These are phyloP conservation scores for Aspergillus latus DNA, from an alignment of 2,329 filamentous ascomycete species.

Conservation along the genomic window DNA sequence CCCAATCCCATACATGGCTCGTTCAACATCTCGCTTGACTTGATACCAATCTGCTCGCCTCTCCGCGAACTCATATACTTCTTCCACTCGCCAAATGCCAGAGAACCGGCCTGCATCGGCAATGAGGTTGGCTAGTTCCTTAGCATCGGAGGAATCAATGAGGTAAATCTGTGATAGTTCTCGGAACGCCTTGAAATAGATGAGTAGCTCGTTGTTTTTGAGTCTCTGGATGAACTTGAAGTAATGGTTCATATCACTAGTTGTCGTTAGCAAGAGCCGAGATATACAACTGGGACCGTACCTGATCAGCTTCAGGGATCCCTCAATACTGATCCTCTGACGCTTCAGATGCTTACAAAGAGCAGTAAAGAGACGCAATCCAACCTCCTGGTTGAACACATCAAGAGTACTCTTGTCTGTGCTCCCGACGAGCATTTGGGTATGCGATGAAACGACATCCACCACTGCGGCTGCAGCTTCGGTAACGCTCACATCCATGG, in stretches of 20 bases:
- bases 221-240: constrained; percentile 79
- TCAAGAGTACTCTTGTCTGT: constrained; percentile 98
- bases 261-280: constrained; percentile 7
- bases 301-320: constrained; percentile 85
- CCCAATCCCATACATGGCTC: constrained; percentile 94
- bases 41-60: constrained; percentile 92
- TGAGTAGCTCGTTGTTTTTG: constrained; percentile 76
- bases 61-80: constrained; percentile 97
- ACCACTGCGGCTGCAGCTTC: constrained; percentile 79
- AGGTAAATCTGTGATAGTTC: constrained; percentile 95
- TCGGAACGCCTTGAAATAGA: constrained; percentile 87
- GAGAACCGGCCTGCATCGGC: constrained; percentile 87
- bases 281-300: constrained; percentile 26
- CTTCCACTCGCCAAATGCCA: constrained; percentile 90
- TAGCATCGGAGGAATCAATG: constrained; percentile 81
- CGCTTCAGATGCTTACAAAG: constrained; percentile 97
- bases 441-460: constrained; percentile 82
- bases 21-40: constrained; percentile 84
- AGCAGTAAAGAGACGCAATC: constrained; percentile 83
- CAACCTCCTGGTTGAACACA: constrained; percentile 97
- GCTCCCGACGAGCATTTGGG: constrained; percentile 86
- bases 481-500: constrained; percentile 63
- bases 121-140: constrained; percentile 93
- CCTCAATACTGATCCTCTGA: constrained; percentile 85
- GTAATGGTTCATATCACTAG: constrained; percentile 91